Conservation (phyloP, 176 grass and related monocot genomes). For the Musa itinerans region DNA sequence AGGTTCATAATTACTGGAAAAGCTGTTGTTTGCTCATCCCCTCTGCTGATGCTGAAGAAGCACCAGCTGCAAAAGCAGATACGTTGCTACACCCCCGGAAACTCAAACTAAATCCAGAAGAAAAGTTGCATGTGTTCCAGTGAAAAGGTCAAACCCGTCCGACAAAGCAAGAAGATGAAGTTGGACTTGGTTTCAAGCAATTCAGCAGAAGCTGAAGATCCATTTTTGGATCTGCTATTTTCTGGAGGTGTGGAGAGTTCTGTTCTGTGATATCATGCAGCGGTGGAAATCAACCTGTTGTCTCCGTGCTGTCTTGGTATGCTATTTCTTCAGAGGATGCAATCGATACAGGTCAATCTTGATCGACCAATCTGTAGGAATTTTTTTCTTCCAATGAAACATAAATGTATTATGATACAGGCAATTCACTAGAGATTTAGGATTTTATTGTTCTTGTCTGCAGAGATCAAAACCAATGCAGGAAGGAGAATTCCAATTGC, state of each 20-base stretch:
- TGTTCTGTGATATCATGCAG: not conserved
- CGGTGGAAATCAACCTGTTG: too few species aligned
- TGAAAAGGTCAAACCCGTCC: slow-evolving; percentile 25
- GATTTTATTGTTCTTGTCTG: too few species aligned
- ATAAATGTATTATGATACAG: too few species aligned
- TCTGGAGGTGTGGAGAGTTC: slow-evolving; percentile 8
- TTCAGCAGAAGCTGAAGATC: slow-evolving; percentile 21
- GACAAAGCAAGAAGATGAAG: slow-evolving; percentile 40
- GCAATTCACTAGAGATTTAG: too few species aligned
- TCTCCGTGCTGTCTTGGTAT: too few species aligned
- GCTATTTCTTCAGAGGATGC: too few species aligned
- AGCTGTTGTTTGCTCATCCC: not conserved
- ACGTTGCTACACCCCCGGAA: not conserved
- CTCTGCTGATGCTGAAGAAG: not conserved
- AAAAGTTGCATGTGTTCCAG: slow-evolving; percentile 48
- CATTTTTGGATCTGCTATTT: slow-evolving; percentile 20
- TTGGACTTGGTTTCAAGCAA: slow-evolving; percentile 14
- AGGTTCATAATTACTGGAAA: not conserved
- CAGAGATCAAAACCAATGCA: too few species aligned
- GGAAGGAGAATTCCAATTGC: too few species aligned
- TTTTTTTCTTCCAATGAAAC: too few species aligned
- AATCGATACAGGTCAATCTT: too few species aligned
- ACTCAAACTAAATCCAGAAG: slow-evolving; percentile 26
- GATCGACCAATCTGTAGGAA: too few species aligned
- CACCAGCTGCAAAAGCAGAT: slow-evolving; percentile 3